Conservation (phyloP, 2,329 filamentous ascomycete genomes). For the Helotiales sp. region DNA sequence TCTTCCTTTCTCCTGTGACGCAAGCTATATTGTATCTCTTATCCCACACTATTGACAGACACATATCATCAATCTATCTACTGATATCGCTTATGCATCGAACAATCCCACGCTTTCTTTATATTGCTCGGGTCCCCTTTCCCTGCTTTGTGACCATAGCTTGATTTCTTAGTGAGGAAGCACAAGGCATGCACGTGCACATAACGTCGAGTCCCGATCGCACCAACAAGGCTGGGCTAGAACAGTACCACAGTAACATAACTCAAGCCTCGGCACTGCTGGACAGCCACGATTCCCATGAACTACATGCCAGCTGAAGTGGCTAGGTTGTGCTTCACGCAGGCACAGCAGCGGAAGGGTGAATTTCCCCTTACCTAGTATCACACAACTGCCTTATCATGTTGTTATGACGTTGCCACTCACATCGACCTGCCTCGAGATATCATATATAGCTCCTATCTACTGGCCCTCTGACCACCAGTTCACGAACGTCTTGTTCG, state of each 20-base stretch:
- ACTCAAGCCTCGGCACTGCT: too few relatives aligned
- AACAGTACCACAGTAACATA: not conserved
- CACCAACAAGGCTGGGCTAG: not conserved
- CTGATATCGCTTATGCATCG: not conserved
- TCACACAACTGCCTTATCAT: not conserved
- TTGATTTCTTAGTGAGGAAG: not conserved
- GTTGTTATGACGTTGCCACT: not conserved
- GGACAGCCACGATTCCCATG: too few relatives aligned
- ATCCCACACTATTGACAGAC: conserved; percentile 3
- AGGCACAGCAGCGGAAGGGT: not conserved
- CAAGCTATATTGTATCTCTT: not conserved
- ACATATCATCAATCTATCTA: not conserved
- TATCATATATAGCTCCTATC: not conserved
- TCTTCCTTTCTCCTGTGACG: not conserved
- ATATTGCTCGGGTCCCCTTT: not conserved
- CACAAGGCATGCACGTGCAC: not conserved
- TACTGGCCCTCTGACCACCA: not conserved
- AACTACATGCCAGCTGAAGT: too few relatives aligned
- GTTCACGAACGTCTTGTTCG: not conserved
- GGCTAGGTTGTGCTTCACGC: not conserved
- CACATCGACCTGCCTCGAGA: too few relatives aligned
- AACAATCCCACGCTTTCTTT: not conserved
- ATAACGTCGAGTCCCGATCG: not conserved
- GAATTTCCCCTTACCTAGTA: not conserved
- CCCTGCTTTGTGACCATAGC: not conserved